Evolutionary conservation across 129 eudicot genomes (phyloP), one percentile per base, ranked within the genome.

Genomic region (Flaveria ramosissima): DNA sequence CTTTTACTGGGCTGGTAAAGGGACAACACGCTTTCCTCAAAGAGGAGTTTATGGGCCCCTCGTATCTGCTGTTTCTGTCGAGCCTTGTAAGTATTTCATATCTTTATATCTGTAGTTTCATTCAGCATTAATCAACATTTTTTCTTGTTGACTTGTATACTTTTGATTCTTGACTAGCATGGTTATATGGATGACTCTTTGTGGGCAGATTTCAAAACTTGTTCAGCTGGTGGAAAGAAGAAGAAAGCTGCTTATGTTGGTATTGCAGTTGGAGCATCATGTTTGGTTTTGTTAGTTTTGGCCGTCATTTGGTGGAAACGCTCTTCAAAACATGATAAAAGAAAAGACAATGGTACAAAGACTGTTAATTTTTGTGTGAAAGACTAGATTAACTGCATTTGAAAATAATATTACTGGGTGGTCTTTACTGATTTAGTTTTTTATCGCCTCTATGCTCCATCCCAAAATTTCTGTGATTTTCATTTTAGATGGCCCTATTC

Each of bases 281-380:
- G 68, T 72, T 45, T 75, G 23, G 66, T 57, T 65, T 56, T 83
- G 73, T 55, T 62, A 32, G 56, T 85, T 21, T 36, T 81, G 47
- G 81, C 62, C 20, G 10, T 88, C 51, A 81, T 88, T 75, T 85
- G 88, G 86, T 83, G 88, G 89, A 87, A 80, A 85, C 63, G 81
- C 12, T 76, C 32, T 69, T 60, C 78, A 8, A 63, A 50, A 61
- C 69, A 79, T 70, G 70, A 86, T 24, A 88, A 78, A 68, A 59
- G 57, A 41, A 55, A 53, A 43, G 78, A 71, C 67, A 85, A 81
- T 83, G 92, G 92, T 85, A 65, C 13, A 11, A 41, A 7, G 27
- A 41, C 26, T 6, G 9, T 39, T 9, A 36, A 36, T 39, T 65
- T 36, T 15, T 62, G 41, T 24, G 9, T 17, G 32, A 7, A 57